Percentiles rank a stretch among this genome's conserved stretches.
Evolutionary conservation across 2,329 filamentous ascomycete genomes (phyloP).

Genomic region (Dactylellina leptospora): DNA sequence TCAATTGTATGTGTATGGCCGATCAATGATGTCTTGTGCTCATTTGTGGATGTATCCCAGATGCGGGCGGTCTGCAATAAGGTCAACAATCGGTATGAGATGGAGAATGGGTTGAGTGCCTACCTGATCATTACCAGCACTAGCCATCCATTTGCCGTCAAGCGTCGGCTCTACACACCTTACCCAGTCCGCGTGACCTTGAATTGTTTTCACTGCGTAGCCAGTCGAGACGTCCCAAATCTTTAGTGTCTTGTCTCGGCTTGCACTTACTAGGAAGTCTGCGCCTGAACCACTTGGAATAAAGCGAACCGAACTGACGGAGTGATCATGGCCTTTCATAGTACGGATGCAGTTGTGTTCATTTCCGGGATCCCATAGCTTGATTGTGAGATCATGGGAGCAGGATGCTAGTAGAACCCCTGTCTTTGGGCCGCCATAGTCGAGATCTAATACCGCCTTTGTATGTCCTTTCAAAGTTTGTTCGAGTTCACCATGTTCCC

Average conservation of each 20-base stretch:
- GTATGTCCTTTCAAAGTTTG: constrained; percentile 92
- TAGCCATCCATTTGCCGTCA: constrained; percentile 84
- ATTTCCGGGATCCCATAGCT: constrained; percentile 90
- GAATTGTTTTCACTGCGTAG: constrained; percentile 89
- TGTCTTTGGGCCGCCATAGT: constrained; percentile 85
- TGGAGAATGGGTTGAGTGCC: background rate
- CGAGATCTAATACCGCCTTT: constrained; percentile 84
- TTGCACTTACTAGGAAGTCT: constrained; percentile 84
- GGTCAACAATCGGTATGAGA: background rate
- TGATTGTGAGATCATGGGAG: constrained; percentile 89
- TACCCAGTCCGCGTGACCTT: constrained; percentile 90
- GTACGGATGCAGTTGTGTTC: constrained; percentile 96
- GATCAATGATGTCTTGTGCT: constrained; percentile 79
- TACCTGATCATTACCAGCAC: constrained; percentile 78
- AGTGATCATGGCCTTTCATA: constrained; percentile 89
- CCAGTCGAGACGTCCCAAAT: constrained; percentile 95
- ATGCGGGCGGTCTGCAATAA: constrained; percentile 71
- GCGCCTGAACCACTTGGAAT: constrained; percentile 83
- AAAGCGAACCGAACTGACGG: constrained; percentile 86
- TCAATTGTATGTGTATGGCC: constrained; percentile 88
- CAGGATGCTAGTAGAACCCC: constrained; percentile 82
- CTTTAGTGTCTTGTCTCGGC: constrained; percentile 81
- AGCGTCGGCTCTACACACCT: constrained; percentile 82
- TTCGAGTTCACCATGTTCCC: constrained; percentile 90
- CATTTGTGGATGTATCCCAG: constrained; percentile 81